Base-by-base conservation (phyloP, 192 early-diverging fungal species). In the Backusella liffmaniae region DNA sequence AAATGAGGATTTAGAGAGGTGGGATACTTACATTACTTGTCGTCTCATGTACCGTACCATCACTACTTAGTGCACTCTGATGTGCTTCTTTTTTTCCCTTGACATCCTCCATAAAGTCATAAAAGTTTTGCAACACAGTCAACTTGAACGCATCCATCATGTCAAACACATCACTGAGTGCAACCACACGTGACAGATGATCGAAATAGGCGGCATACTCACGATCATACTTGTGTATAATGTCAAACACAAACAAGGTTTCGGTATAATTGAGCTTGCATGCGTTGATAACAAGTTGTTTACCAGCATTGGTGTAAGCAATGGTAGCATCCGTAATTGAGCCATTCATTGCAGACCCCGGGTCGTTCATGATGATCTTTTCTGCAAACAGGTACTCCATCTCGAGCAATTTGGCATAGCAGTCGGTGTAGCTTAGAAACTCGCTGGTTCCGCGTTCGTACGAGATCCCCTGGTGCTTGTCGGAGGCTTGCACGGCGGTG, bases 21-120 rank as follows among this genome's bases (percentile, higher is more conserved):
- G 34, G 62, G 26, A 12, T 46, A 56, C 88, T 76, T 88, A 93
- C 93, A 79, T 88, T 91, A 78, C 89, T 93, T 0, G 94, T 92
- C 16, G 93, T 77, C 82, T 96, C 94, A 74, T 93, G 90, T 5
- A 96, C 92, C 41, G 94, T 95, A 66, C 93, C 95, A 79, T 96
- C 95, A 35, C 79, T 80, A 26, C 92, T 89, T 62, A 95, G 81
- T n/a, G 80, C 66, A 66, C 78, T 76, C 62, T 79, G 79, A 23
- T 79, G 39, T 1, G 78, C 83, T 26, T 87, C 84, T 36, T 84
- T 44, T 39, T 76, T 73, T 80, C 90, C 93, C 79, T 91, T 90
- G 53, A 93, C 83, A 39, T 94, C 92, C 18, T 91, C 90, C 62
- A 89, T 82, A 77, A 94, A 91, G 13, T 93, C 90, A 44, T 85